phyloP scores from a whole-genome alignment of 148 eudicot genomes.

The Cornus kousa region DNA sequence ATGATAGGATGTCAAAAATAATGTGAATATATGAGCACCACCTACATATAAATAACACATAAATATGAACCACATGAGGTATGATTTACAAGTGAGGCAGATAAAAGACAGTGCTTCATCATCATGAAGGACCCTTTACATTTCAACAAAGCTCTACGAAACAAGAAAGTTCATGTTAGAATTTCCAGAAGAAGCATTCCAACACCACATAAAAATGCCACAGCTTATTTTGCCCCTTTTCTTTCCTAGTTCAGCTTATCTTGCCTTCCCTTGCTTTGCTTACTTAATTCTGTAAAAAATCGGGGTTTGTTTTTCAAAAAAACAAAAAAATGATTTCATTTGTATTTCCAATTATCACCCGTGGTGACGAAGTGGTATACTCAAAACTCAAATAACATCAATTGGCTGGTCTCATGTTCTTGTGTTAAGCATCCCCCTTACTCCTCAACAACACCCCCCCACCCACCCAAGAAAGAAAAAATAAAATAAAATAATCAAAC shows the following conservation, averaged over 20 bases:
- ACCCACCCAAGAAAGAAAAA: no score
- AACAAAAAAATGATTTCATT: no score
- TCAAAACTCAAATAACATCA: neutral
- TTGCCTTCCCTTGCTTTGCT: neutral
- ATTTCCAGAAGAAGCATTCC: neutral
- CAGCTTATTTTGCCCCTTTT: neutral
- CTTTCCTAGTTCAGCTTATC: neutral
- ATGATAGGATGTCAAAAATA: neutral
- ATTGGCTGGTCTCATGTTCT: neutral
- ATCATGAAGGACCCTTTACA: neutral
- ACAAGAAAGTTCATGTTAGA: neutral
- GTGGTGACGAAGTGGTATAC: neutral
- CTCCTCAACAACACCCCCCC: no score
- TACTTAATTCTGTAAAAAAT: neutral
- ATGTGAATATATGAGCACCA: neutral
- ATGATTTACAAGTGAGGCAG: neutral
- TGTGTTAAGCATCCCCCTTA: neutral
- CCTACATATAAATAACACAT: neutral
- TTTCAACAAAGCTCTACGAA: neutral
- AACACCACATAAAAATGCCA: neutral
- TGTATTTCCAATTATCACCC: neutral
- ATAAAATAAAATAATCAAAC: no score
- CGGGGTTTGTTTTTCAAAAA: neutral
- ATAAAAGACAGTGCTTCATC: neutral
- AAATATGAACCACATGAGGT: neutral